phyloP scores from a whole-genome alignment of 192 early-diverging fungal species.

The Lunasporangiospora selenospora region DNA sequence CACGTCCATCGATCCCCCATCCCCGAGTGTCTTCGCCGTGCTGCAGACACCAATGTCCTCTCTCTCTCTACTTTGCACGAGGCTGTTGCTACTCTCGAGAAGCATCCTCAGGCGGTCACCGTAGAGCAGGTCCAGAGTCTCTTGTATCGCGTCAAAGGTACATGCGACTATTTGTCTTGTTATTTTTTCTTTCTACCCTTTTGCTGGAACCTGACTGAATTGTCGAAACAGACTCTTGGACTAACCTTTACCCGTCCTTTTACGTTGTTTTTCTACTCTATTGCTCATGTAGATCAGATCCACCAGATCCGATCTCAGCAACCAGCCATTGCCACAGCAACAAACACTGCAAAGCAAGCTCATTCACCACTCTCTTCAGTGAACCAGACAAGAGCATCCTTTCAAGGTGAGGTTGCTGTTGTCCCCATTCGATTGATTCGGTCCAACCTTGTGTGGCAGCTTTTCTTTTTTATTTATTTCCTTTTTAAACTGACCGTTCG shows the following conservation, averaged over 20 bases:
- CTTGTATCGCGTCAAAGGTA: constrained; percentile 30
- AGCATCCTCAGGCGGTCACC: constrained; percentile 11
- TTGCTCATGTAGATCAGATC: background rate
- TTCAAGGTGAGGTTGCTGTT: background rate
- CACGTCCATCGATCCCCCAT: background rate
- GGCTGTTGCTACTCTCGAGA: constrained; percentile 28
- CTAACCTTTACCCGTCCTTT: too few species aligned
- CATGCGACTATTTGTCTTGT: background rate
- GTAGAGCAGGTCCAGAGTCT: constrained; percentile 33
- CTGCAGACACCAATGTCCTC: constrained; percentile 19
- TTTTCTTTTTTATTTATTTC: background rate
- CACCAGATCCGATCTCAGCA: constrained; percentile 8
- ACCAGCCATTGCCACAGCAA: background rate
- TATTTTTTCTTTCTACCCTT: too few species aligned
- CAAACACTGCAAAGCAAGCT: background rate
- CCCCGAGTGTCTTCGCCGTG: constrained; percentile 36
- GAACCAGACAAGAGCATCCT: background rate
- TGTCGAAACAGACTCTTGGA: too few species aligned
- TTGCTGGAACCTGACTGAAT: too few species aligned
- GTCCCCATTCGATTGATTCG: background rate
- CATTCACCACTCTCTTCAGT: background rate
- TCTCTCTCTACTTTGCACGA: constrained; percentile 36
- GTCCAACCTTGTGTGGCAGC: background rate
- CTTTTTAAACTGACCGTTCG: background rate
- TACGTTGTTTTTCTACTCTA: background rate